These are phyloP conservation scores for Sugiyamaella grinbergsii DNA, from an alignment of 1,139 yeast genomes.

Conservation along the genomic window DNA sequence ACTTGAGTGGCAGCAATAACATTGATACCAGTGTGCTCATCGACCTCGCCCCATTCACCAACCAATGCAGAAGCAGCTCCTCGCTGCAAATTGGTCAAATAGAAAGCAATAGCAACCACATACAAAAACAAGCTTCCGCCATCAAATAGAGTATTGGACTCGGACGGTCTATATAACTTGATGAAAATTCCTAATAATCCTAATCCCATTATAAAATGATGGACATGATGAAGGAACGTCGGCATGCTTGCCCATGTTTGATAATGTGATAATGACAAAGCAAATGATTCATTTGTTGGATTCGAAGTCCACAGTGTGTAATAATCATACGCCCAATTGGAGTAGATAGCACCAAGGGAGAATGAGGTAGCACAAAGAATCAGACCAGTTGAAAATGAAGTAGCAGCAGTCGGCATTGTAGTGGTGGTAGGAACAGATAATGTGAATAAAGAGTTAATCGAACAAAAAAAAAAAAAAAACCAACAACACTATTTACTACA, in stretches of 20 bases:
- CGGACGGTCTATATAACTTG: constrained; percentile 82
- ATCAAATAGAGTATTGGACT: constrained; percentile 83
- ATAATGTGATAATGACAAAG: constrained; percentile 70
- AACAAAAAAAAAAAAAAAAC: too few species aligned
- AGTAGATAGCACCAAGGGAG: constrained; percentile 74
- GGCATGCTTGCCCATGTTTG: constrained; percentile 70
- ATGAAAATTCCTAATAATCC: constrained; percentile 75
- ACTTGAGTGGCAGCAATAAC: constrained; percentile 90
- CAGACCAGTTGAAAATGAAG: constrained; percentile 43
- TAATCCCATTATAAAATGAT: constrained; percentile 59
- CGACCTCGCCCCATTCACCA: constrained; percentile 94
- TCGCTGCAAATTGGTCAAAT: constrained; percentile 80
- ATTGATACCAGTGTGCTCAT: constrained; percentile 78
- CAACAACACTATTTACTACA: too few species aligned
- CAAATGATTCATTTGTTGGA: constrained; percentile 57
- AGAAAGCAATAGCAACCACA: constrained; percentile 72
- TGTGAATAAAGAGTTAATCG: neutral
- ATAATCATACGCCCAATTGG: constrained; percentile 81
- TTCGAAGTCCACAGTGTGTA: constrained; percentile 67
- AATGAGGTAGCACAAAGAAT: constrained; percentile 59
- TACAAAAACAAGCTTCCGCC: constrained; percentile 77
- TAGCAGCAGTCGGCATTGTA: constrained; percentile 39
- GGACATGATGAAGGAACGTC: constrained; percentile 55
- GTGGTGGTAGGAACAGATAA: neutral
- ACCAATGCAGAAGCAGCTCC: constrained; percentile 71